phyloP scores from a whole-genome alignment of 2,329 filamentous ascomycete species.

The Stachybotrys echinatus region DNA sequence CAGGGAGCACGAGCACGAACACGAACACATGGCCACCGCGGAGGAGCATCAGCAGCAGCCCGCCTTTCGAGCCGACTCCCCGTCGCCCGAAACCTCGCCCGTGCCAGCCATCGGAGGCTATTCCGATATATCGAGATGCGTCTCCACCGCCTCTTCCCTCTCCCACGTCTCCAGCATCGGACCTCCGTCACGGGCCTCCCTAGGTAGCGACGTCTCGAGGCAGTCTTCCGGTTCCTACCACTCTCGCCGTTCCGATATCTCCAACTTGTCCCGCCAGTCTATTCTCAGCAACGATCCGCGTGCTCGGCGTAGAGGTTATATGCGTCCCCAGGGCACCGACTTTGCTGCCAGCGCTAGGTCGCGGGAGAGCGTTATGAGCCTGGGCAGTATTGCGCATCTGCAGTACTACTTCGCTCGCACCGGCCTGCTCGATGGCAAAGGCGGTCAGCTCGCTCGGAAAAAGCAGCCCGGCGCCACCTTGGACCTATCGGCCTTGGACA shows the following conservation, averaged over 20 bases:
- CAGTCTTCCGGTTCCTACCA: constrained; percentile 58
- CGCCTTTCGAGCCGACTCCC: constrained; percentile 48
- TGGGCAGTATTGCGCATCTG: constrained; percentile 93
- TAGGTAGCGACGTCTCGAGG: constrained; percentile 55
- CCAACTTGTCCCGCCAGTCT: constrained; percentile 36
- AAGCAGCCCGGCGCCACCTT: constrained; percentile 55
- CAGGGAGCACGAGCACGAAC: too few relatives aligned
- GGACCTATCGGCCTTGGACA: constrained; percentile 49
- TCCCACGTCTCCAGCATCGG: constrained; percentile 51
- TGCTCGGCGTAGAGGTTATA: constrained; percentile 69
- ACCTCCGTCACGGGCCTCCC: constrained; percentile 44
- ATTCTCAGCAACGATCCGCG: constrained; percentile 36
- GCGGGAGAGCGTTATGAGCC: constrained; percentile 89
- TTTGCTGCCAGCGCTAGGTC: constrained; percentile 88
- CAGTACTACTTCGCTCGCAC: constrained; percentile 98
- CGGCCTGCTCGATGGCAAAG: constrained; percentile 88
- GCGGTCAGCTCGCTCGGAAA: constrained; percentile 74
- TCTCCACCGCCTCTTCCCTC: constrained; percentile 58
- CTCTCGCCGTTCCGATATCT: constrained; percentile 38
- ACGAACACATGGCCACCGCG: constrained; percentile 24
- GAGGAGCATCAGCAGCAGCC: constrained; percentile 21
- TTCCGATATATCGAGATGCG: constrained; percentile 55
- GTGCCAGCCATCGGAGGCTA: constrained; percentile 57
- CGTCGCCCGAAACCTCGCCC: constrained; percentile 59
- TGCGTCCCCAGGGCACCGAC: constrained; percentile 78